phyloP scores from a whole-genome alignment of 2,329 filamentous ascomycete genomes.

The Aplosporella prunicola region DNA sequence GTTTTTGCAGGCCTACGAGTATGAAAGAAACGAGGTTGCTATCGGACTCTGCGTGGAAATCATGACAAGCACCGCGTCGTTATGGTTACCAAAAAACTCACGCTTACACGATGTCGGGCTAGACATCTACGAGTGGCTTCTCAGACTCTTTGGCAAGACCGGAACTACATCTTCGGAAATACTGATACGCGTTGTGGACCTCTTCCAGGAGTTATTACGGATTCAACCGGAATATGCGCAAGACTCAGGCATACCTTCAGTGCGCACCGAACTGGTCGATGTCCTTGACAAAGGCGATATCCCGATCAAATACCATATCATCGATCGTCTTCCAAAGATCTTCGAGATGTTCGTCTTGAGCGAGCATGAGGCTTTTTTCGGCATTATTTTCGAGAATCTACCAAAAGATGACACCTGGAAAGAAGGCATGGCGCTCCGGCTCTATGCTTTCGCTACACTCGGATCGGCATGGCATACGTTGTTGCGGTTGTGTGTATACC shows the following conservation, averaged over 20 bases:
- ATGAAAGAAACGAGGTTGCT: constrained; percentile 65
- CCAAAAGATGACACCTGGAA: constrained; percentile 59
- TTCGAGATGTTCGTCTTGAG: constrained; percentile 78
- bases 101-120: constrained; percentile 57
- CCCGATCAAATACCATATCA: constrained; percentile 66
- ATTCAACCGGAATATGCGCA: constrained; percentile 58
- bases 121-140: constrained; percentile 72
- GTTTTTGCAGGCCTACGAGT: constrained; percentile 46
- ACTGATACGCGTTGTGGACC: constrained; percentile 54
- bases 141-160: constrained; percentile 55
- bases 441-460: constrained; percentile 66
- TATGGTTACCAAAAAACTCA: constrained; percentile 51
- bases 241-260: constrained; percentile 49
- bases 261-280: constrained; percentile 62
- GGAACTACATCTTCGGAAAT: constrained; percentile 60
- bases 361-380: constrained; percentile 72
- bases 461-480: constrained; percentile 80
- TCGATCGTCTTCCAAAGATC: constrained; percentile 57
- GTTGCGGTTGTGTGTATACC: constrained; percentile 77
- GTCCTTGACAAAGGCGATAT: constrained; percentile 60
- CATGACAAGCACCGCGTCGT: constrained; percentile 52
- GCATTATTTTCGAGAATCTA: constrained; percentile 73
- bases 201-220: constrained; percentile 63
- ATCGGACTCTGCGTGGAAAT: constrained; percentile 58
- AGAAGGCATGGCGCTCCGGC: constrained; percentile 77